A percentile compares a stretch with the other conserved stretches of the same genome.
Evolutionary conservation across 805 yeast genomes (phyloP).

Genomic region (Wickerhamiella occidentalis): DNA sequence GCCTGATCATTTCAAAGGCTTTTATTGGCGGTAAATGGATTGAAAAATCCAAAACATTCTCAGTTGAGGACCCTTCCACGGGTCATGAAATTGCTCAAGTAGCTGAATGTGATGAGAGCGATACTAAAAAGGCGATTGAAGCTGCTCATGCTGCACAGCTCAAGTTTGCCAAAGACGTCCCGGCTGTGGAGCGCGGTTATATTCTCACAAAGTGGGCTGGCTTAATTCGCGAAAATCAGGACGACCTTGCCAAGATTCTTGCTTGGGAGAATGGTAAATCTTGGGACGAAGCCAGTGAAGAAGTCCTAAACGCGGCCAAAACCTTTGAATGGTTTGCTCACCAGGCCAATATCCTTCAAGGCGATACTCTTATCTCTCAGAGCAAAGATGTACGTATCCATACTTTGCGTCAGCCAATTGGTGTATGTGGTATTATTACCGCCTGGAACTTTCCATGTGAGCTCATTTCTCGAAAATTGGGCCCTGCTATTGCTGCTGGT

Average conservation of each 20-base stretch:
- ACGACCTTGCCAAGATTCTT: slow-evolving; percentile 52
- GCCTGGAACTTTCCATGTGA: slow-evolving; percentile 83
- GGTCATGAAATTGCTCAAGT: background rate
- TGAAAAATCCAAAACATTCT: background rate
- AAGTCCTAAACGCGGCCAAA: slow-evolving; percentile 51
- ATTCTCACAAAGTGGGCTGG: slow-evolving; percentile 41
- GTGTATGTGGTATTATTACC: slow-evolving; percentile 66
- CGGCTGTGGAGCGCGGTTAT: slow-evolving; percentile 44
- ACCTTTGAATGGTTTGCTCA: slow-evolving; percentile 87
- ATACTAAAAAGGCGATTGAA: slow-evolving; percentile 36
- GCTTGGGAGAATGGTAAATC: slow-evolving; percentile 70
- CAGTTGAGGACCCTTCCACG: background rate
- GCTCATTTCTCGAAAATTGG: slow-evolving; percentile 62
- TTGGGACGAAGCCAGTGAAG: slow-evolving; percentile 55
- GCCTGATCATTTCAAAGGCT: background rate
- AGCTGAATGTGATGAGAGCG: background rate
- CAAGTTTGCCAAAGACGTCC: slow-evolving; percentile 36
- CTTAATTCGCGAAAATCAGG: slow-evolving; percentile 43
- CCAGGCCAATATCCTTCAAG: slow-evolving; percentile 53
- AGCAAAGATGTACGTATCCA: slow-evolving; percentile 38
- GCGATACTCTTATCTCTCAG: slow-evolving; percentile 52
- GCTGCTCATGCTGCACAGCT: slow-evolving; percentile 44
- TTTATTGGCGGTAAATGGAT: background rate
- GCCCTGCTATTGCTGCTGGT: slow-evolving; percentile 71
- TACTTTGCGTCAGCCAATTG: slow-evolving; percentile 59